Conservation (phyloP, 139 green algal genomes). For the Closterium sp. region DNA sequence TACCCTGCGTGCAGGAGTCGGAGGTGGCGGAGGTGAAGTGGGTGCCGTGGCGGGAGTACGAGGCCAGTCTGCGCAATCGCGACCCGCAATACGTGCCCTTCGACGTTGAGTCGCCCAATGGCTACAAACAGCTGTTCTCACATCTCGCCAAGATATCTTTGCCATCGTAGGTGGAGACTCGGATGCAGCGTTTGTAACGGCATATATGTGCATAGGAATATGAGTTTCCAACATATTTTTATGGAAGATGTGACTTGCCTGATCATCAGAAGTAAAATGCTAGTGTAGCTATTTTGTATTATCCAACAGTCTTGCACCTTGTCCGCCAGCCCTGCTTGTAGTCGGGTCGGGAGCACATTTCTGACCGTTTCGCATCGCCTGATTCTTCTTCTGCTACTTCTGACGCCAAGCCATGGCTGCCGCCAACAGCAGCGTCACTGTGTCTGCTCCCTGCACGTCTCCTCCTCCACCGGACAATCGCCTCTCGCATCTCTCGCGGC, state of each 20-base stretch:
- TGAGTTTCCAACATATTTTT: too few relatives aligned
- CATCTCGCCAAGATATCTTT: too few relatives aligned
- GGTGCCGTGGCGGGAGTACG: slow-evolving; percentile 8
- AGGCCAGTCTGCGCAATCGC: background rate
- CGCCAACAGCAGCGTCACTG: background rate
- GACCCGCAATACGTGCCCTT: slow-evolving; percentile 17
- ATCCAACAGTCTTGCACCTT: background rate
- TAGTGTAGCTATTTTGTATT: background rate
- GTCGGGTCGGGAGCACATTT: too few relatives aligned
- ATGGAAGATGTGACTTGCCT: too few relatives aligned
- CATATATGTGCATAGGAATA: too few relatives aligned
- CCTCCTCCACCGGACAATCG: background rate
- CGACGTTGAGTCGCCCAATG: background rate
- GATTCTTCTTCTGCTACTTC: background rate
- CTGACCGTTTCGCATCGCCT: background rate
- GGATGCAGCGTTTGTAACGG: too few relatives aligned
- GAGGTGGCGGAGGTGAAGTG: slow-evolving; percentile 19
- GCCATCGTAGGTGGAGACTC: too few relatives aligned
- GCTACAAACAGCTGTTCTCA: too few relatives aligned
- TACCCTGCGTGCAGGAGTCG: too few relatives aligned
- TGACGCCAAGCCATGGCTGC: background rate
- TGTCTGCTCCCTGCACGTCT: background rate
- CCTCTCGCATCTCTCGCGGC: background rate
- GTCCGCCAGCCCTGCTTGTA: too few relatives aligned
- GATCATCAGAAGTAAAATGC: too few relatives aligned